Evolutionary conservation across 2,329 filamentous ascomycete genomes (phyloP).

Genomic region (Alternaria gaisen): DNA sequence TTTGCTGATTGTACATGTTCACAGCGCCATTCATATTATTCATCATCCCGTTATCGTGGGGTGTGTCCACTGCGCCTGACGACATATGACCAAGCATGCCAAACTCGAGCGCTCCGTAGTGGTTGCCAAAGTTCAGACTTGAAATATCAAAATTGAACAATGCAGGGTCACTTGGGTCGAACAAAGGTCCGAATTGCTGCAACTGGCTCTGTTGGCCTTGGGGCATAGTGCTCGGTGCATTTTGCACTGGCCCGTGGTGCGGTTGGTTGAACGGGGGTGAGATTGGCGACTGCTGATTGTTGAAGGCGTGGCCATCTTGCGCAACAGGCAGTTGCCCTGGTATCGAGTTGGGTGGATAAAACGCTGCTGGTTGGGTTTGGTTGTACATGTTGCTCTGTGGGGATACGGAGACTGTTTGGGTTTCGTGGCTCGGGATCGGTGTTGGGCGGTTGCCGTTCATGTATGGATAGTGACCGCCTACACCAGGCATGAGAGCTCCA

Average conservation of each 20-base stretch:
- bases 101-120: conserved; percentile 95
- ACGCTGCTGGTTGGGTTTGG: conserved; percentile 46
- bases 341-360: conserved; percentile 53
- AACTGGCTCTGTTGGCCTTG: conserved; percentile 50
- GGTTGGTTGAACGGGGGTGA: conserved; percentile 75
- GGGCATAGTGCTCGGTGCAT: conserved; percentile 57
- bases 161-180: conserved; percentile 90
- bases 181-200: conserved; percentile 67
- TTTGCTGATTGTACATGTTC: conserved; percentile 53
- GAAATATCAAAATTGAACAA: conserved; percentile 96
- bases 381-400: conserved; percentile 57
- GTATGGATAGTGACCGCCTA: conserved; percentile 73
- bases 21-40: conserved; percentile 45
- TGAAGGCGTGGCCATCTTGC: conserved; percentile 63
- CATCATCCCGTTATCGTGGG: conserved; percentile 64
- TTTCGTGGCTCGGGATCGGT: conserved; percentile 39
- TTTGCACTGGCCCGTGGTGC: conserved; percentile 56
- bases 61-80: conserved; percentile 83
- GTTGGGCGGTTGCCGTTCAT: conserved; percentile 58
- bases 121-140: conserved; percentile 92
- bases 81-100: conserved; percentile 97
- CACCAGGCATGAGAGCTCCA: conserved; percentile 86
- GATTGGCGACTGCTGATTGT: conserved; percentile 74
- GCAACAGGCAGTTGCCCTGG: conserved; percentile 54
- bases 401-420: conserved; percentile 34